Evolutionary conservation across 2,329 filamentous ascomycete species (phyloP).

Genomic region (Hirsutella minnesotensis): DNA sequence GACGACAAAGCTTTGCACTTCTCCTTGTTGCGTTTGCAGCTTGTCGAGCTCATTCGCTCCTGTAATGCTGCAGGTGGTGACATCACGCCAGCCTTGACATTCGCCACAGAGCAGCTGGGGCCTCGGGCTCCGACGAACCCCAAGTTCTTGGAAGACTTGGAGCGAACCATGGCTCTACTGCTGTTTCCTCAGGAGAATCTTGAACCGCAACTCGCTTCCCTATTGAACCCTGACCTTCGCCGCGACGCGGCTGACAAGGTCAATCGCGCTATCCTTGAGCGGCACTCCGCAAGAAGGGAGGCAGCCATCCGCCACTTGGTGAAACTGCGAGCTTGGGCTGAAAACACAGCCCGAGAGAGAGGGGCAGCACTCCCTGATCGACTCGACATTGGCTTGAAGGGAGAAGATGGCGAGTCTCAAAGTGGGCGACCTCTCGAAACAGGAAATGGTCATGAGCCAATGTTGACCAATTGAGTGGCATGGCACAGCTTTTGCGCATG

Average conservation of each 20-base stretch:
- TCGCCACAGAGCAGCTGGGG: slow-evolving; percentile 78
- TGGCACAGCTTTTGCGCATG: no score
- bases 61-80: slow-evolving; percentile 60
- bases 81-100: slow-evolving; percentile 68
- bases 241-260: slow-evolving; percentile 77
- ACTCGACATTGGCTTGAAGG: slow-evolving; percentile 24
- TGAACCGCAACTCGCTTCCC: slow-evolving; percentile 58
- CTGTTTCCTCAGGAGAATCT: slow-evolving; percentile 78
- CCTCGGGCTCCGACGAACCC: slow-evolving; percentile 74
- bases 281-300: slow-evolving; percentile 61
- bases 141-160: slow-evolving; percentile 74
- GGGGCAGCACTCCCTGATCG: slow-evolving; percentile 19
- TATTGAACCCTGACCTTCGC: slow-evolving; percentile 71
- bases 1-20: slow-evolving; percentile 77
- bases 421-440: slow-evolving; percentile 9
- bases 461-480: slow-evolving; percentile 35
- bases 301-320: slow-evolving; percentile 74
- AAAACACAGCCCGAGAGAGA: slow-evolving; percentile 42
- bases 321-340: slow-evolving; percentile 75
- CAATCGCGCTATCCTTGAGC: slow-evolving; percentile 75
- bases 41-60: slow-evolving; percentile 81
- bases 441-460: slow-evolving; percentile 35
- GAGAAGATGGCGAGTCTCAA: slow-evolving; percentile 20
- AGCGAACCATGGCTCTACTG: slow-evolving; percentile 84
- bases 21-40: slow-evolving; percentile 74